phyloP scores from a whole-genome alignment of 1,139 yeast genomes.

The Taphrina deformans region DNA sequence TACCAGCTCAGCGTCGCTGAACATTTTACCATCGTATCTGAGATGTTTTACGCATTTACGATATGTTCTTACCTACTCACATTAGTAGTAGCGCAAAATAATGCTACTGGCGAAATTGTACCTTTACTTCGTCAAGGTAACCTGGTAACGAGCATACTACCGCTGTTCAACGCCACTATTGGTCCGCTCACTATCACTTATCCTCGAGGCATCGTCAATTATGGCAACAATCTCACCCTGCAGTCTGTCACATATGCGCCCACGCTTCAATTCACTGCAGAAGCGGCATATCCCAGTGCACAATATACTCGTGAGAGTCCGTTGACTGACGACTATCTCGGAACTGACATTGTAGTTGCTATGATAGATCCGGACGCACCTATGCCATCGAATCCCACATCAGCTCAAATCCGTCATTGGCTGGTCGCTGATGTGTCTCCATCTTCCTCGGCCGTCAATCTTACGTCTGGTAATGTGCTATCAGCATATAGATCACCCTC shows the following conservation, averaged over 20 bases:
- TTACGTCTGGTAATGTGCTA: constrained; percentile 7
- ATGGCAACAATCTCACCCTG: constrained; percentile 12
- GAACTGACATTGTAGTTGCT: background rate
- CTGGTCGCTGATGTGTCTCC: constrained; percentile 15
- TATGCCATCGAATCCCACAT: constrained; percentile 17
- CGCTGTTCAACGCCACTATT: constrained; percentile 21
- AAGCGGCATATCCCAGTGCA: background rate
- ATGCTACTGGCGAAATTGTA: constrained; percentile 12
- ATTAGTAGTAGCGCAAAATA: constrained; percentile 12
- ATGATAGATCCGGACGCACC: constrained; percentile 32
- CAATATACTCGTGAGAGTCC: background rate
- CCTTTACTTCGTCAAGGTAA: constrained; percentile 10
- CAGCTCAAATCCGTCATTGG: constrained; percentile 30
- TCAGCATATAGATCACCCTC: constrained; percentile 15
- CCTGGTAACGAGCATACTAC: constrained; percentile 8
- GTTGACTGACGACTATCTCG: too few relatives aligned
- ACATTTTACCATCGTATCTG: too few relatives aligned
- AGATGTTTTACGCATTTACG: too few relatives aligned
- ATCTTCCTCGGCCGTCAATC: background rate
- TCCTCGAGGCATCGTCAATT: constrained; percentile 27
- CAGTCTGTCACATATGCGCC: constrained; percentile 8
- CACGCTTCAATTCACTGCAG: constrained; percentile 4
- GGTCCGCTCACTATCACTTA: constrained; percentile 17
- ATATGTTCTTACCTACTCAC: background rate
- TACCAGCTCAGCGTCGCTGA: too few relatives aligned